These are phyloP conservation scores for Colletotrichum sp. DNA, from an alignment of 2,329 filamentous ascomycete species.

Conservation along the genomic window DNA sequence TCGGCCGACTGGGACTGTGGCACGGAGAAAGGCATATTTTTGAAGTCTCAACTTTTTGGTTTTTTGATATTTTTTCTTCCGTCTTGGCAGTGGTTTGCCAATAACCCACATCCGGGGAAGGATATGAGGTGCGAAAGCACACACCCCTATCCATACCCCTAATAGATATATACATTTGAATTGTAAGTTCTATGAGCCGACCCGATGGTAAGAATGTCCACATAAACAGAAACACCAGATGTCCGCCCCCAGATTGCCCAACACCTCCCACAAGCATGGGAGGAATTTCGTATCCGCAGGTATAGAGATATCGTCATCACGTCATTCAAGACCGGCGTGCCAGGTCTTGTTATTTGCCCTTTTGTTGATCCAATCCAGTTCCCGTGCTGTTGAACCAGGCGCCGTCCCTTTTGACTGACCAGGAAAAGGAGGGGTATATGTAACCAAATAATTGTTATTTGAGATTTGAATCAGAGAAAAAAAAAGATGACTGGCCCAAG, in stretches of 20 bases:
- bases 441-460: not conserved
- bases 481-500: not conserved
- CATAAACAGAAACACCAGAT: slow-evolving; percentile 9
- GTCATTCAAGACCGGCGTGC: slow-evolving; percentile 7
- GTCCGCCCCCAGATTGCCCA: not conserved
- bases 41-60: not conserved
- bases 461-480: not conserved
- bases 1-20: not conserved
- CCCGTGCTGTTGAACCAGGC: slow-evolving; percentile 13
- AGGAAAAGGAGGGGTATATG: not conserved
- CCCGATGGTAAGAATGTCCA: not conserved
- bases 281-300: not conserved
- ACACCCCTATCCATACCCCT: not conserved
- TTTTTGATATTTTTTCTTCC: not conserved
- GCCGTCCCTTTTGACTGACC: not conserved
- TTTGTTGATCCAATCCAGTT: slow-evolving; percentile 11
- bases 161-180: slow-evolving; percentile 20
- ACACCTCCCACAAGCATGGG: not conserved
- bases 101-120: not conserved
- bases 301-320: slow-evolving; percentile 21
- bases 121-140: not conserved
- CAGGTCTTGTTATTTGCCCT: slow-evolving; percentile 1
- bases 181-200: not conserved
- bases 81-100: not conserved
- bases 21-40: not conserved